phyloP scores from a whole-genome alignment of 2,329 filamentous ascomycete species.

The Xylaria sp. region DNA sequence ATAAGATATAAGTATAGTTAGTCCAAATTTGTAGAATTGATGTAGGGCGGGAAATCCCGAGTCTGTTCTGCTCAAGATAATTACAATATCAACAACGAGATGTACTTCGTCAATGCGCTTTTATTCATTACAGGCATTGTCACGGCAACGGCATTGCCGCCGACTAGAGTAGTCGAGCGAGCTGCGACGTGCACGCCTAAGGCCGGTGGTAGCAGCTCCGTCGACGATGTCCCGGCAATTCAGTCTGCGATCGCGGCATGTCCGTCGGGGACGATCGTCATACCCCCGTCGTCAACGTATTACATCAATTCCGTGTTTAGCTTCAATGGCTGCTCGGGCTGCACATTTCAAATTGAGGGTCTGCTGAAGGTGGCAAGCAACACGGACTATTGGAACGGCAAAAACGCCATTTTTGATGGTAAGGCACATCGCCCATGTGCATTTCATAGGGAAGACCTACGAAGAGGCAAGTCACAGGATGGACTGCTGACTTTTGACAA shows the following conservation, averaged over 20 bases:
- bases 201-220: slow-evolving; percentile 26
- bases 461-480: background rate
- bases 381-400: slow-evolving; percentile 34
- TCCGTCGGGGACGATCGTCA: slow-evolving; percentile 33
- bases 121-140: slow-evolving; percentile 10
- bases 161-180: slow-evolving; percentile 26
- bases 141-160: background rate
- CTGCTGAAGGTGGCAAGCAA: slow-evolving; percentile 27
- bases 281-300: slow-evolving; percentile 25
- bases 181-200: slow-evolving; percentile 28
- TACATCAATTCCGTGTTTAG: slow-evolving; percentile 33
- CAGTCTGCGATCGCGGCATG: slow-evolving; percentile 29
- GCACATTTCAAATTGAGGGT: slow-evolving; percentile 29
- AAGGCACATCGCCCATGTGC: background rate
- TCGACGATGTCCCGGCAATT: slow-evolving; percentile 35
- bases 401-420: slow-evolving; percentile 26
- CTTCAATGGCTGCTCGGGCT: slow-evolving; percentile 30
- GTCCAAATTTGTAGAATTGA: background rate
- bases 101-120: slow-evolving; percentile 12
- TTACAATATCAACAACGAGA: background rate
- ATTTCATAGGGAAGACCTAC: background rate
- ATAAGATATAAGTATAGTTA: slow-evolving; percentile 1
- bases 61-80: background rate
- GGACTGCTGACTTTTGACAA: background rate
- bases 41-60: background rate